Evolutionary conservation across 2,329 filamentous ascomycete species (phyloP).

Genomic region (Drechslera avenae): DNA sequence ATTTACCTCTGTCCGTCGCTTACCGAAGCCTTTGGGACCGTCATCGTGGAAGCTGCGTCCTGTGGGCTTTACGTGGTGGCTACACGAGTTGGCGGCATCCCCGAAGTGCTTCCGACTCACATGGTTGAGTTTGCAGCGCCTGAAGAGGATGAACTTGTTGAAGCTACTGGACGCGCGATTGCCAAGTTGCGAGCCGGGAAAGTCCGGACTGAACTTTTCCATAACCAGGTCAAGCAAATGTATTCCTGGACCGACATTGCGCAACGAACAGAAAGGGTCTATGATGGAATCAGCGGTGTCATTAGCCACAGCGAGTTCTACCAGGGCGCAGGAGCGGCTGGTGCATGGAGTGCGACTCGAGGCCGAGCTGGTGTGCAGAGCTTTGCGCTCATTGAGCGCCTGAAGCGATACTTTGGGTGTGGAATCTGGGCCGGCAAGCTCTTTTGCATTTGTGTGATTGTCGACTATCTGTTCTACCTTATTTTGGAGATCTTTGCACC

Average conservation of each 20-base stretch:
- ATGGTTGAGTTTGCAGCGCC: conserved; percentile 98
- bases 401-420: conserved; percentile 97
- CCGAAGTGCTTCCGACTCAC: conserved; percentile 90
- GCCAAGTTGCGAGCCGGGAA: conserved; percentile 81
- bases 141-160: conserved; percentile 92
- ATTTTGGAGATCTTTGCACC: conserved; percentile 88
- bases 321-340: conserved; percentile 73
- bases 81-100: conserved; percentile 94
- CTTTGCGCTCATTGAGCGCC: conserved; percentile 88
- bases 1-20: conserved; percentile 95
- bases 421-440: conserved; percentile 98
- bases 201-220: conserved; percentile 90
- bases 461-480: conserved; percentile 91
- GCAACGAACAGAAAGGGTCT: conserved; percentile 89
- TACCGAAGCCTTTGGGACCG: conserved; percentile 96
- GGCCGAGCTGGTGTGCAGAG: conserved; percentile 74
- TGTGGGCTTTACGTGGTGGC: conserved; percentile 97
- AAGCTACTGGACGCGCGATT: conserved; percentile 88
- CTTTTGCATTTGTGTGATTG: conserved; percentile 90
- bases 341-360: conserved; percentile 70
- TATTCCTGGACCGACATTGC: conserved; percentile 99
- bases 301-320: conserved; percentile 88
- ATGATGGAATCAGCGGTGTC: conserved; percentile 88
- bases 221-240: conserved; percentile 97
- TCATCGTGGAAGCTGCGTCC: conserved; percentile 94